Evolutionary conservation across 176 grass and related monocot genomes (phyloP).

Genomic region (Metroxylon sagu): DNA sequence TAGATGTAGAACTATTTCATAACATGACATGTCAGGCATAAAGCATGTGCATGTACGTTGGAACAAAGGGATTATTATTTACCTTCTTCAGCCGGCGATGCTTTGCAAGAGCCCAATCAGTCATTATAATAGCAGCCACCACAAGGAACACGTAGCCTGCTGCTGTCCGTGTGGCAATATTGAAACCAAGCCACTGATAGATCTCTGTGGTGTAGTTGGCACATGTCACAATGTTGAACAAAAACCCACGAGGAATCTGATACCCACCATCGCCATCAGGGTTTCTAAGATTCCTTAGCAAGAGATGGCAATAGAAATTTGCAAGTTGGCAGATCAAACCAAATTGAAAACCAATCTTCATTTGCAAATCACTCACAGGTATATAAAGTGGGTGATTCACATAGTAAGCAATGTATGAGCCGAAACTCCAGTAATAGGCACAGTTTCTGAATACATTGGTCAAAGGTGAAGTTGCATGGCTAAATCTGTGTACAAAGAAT

Average conservation of each 20-base stretch:
- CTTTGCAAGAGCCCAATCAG: conserved; percentile 85
- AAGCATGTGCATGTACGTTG: too few species aligned
- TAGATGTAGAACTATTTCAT: too few species aligned
- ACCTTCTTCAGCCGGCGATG: conserved; percentile 83
- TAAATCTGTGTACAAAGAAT: conserved; percentile 90
- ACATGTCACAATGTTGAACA: conserved; percentile 95
- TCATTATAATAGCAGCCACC: conserved; percentile 80
- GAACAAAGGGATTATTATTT: conserved; percentile 6
- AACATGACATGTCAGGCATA: too few species aligned
- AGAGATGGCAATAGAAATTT: conserved; percentile 94
- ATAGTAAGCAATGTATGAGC: conserved; percentile 79
- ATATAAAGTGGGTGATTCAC: conserved; percentile 89
- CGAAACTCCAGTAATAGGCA: conserved; percentile 94
- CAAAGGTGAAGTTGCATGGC: conserved; percentile 83
- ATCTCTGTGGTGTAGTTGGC: conserved; percentile 98
- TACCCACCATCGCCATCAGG: conserved; percentile 69
- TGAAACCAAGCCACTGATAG: conserved; percentile 96
- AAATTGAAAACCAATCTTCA: conserved; percentile 84
- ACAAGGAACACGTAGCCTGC: conserved; percentile 78
- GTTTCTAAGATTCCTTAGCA: conserved; percentile 87
- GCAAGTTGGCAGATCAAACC: conserved; percentile 67
- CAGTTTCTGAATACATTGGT: conserved; percentile 91
- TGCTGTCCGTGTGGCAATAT: conserved; percentile 81
- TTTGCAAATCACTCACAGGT: conserved; percentile 67
- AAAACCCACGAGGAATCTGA: conserved; percentile 81